phyloP scores from a whole-genome alignment of 2,329 filamentous ascomycete species.

The Lasiodiplodia theobromae region DNA sequence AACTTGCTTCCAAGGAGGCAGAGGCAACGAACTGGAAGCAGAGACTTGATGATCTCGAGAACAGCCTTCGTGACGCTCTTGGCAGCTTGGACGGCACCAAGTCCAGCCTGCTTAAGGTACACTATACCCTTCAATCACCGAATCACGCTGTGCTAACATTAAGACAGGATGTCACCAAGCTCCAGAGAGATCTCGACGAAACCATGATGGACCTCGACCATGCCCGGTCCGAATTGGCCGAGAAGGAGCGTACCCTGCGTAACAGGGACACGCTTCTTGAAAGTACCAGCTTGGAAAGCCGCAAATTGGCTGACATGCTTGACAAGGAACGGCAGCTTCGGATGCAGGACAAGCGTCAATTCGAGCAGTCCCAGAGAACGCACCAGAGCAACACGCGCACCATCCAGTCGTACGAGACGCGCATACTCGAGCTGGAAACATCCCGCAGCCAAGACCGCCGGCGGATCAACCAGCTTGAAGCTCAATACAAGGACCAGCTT shows the following conservation, averaged over 20 bases:
- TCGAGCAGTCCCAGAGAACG: slow-evolving; percentile 86
- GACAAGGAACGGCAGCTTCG: slow-evolving; percentile 89
- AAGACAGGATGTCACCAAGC: slow-evolving; percentile 76
- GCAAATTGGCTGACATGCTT: slow-evolving; percentile 83
- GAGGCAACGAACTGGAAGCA: slow-evolving; percentile 93
- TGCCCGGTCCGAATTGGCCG: slow-evolving; percentile 77
- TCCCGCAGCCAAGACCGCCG: slow-evolving; percentile 78
- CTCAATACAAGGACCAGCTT: slow-evolving; percentile 84
- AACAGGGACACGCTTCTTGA: slow-evolving; percentile 89
- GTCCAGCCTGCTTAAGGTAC: slow-evolving; percentile 81
- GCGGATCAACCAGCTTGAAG: slow-evolving; percentile 77
- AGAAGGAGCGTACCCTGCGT: slow-evolving; percentile 89
- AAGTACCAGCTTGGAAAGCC: slow-evolving; percentile 83
- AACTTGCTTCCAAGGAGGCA: slow-evolving; percentile 80
- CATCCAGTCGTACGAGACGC: slow-evolving; percentile 82
- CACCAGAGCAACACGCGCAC: slow-evolving; percentile 87
- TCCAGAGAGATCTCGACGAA: slow-evolving; percentile 86
- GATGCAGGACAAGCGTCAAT: slow-evolving; percentile 84
- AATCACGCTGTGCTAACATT: slow-evolving; percentile 27
- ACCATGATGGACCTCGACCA: slow-evolving; percentile 83
- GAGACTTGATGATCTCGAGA: slow-evolving; percentile 86
- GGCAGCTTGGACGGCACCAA: slow-evolving; percentile 87
- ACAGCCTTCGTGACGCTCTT: slow-evolving; percentile 82
- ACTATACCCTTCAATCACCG: not conserved
- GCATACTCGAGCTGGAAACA: slow-evolving; percentile 86